Conservation (phyloP, 257 asterid genomes). For the Primulina eburnea region DNA sequence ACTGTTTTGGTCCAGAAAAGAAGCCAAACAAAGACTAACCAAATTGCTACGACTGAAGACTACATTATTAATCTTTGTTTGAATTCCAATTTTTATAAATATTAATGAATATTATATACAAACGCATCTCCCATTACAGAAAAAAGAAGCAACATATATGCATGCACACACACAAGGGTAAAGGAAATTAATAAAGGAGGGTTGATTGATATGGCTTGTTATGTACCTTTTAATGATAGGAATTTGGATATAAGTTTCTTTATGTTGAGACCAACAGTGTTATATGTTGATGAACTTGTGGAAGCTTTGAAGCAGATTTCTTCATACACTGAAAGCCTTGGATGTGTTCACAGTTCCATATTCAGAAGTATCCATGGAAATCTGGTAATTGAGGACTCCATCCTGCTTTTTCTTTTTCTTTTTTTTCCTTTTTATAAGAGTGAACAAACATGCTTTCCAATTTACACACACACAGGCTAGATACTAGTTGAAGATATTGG, state of each 20-base stretch:
- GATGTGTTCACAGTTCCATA: conserved; percentile 62
- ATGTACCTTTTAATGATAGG: conserved; percentile 54
- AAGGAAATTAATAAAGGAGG: no score
- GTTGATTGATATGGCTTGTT: conserved; percentile 37
- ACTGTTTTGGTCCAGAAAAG: no score
- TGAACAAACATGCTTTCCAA: no score
- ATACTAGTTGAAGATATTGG: no score
- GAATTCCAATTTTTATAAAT: no score
- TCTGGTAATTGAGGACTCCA: conserved; percentile 33
- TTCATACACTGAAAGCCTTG: conserved; percentile 43
- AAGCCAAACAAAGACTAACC: no score
- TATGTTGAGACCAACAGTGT: conserved; percentile 53
- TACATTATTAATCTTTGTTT: no score
- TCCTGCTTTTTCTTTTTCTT: no score
- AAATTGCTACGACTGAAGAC: no score
- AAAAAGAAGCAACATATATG: neutral
- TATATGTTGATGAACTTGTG: conserved; percentile 43
- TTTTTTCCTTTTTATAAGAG: no score
- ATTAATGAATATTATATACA: no score
- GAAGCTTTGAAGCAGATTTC: conserved; percentile 45
- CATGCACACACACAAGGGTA: neutral
- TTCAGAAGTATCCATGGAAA: conserved; percentile 69
- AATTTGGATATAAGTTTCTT: conserved; percentile 55
- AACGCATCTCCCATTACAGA: neutral
- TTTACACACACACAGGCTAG: no score